A percentile compares a stretch with the other conserved stretches of the same genome.
These are phyloP conservation scores for Sporothrix mexicana DNA, from an alignment of 2,329 filamentous ascomycete species.

Conservation along the genomic window DNA sequence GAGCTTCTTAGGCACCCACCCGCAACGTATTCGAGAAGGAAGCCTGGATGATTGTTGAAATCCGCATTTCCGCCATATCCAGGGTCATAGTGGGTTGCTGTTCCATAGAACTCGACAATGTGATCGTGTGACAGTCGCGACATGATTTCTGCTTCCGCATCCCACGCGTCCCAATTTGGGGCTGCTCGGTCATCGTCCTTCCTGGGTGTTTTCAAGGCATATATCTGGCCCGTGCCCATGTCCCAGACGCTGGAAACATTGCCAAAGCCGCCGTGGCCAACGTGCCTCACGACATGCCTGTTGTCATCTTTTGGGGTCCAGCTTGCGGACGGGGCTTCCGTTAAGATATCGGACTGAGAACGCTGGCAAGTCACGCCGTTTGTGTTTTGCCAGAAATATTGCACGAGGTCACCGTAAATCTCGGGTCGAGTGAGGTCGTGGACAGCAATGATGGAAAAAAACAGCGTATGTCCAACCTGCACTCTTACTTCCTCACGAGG, in stretches of 20 bases:
- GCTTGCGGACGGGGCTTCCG: background rate
- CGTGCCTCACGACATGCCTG: background rate
- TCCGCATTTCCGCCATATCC: background rate
- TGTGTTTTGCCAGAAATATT: too few species aligned
- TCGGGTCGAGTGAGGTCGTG: too few species aligned
- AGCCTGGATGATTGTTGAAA: background rate
- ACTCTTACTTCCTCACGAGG: background rate
- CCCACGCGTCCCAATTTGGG: background rate
- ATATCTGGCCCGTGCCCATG: background rate
- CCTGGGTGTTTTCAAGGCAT: background rate
- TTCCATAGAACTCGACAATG: background rate
- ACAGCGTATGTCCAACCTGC: background rate
- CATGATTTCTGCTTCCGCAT: background rate
- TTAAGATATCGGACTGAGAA: too few species aligned
- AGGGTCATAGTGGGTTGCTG: background rate
- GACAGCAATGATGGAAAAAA: background rate
- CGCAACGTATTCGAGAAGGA: background rate
- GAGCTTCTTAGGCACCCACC: background rate
- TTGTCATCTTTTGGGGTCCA: background rate
- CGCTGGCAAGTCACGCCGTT: too few species aligned
- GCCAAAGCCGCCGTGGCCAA: background rate
- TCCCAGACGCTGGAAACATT: background rate
- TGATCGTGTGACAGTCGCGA: background rate
- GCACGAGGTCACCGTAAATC: too few species aligned
- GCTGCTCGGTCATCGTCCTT: background rate